Base-by-base conservation (phyloP, 1,284 basidiomycete genomes). In the Pseudozyma sp. region DNA sequence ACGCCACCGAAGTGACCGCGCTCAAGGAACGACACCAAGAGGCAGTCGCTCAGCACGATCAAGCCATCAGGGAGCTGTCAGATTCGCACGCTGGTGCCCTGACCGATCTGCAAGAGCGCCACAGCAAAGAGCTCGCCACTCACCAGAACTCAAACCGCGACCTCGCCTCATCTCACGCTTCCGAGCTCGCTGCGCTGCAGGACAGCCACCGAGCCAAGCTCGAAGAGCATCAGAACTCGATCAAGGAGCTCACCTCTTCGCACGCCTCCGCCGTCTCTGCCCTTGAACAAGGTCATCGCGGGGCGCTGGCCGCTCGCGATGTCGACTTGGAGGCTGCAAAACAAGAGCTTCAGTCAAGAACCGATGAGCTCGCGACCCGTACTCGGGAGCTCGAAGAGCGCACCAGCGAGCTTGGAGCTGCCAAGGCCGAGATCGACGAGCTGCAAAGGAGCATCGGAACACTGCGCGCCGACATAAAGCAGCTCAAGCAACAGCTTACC, bases 401-500 rank as follows among this genome's bases (percentile, higher is more conserved):
- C 17, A 61, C 33, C 13, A 50, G 52, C 7, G 62, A 69, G 64
- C 63, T 75, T 8, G 19, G 29, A 9, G 35, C 46, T 16, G 73
- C 68, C 39, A 60, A 55, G 50, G 47, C 42, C 6, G 67, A 75
- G 54, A 67, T 70, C 42, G 63, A 44, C 14, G 59, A 67, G 51
- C 64, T 75, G n/a, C 68, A 75, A 24, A 55, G 47, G 51, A 61
- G 55, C 53, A 67, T 76, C 37, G 55, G 57, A 1, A 50, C 49
- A 2, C 56, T 71, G 34, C 48, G 64, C 13, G 65, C 65, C 31
- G 60, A 77, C 64, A 69, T 63, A 1, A 52, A 61, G 4, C 66
- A 64, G 47, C 61, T 69, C 57, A 61, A 56, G 37, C 63, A 66
- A 45, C 66, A 62, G 62, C 51, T 59, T 5, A 50, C 52, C 10